Evolutionary conservation across 257 asterid genomes (phyloP).

Genomic region (Solanum pinnatisectum): DNA sequence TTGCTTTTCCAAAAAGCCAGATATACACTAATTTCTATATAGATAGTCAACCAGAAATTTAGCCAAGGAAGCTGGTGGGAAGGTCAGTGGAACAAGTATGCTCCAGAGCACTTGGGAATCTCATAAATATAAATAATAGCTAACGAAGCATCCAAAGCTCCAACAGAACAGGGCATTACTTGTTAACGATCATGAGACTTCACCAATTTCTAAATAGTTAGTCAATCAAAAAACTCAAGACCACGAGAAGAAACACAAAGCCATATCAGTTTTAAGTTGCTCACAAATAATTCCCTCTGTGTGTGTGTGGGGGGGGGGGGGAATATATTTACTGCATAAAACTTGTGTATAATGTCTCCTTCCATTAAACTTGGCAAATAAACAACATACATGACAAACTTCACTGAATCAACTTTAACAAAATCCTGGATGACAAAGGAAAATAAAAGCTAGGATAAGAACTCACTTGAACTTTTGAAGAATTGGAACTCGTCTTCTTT

Average conservation of each 20-base stretch:
- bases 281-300: background rate
- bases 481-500: conserved; percentile 60
- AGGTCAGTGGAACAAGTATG: background rate
- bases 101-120: background rate
- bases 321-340: background rate
- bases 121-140: background rate
- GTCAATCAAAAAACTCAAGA: background rate
- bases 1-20: background rate
- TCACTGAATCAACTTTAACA: background rate
- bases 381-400: background rate
- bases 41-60: background rate
- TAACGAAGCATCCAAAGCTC: background rate
- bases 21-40: background rate
- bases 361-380: background rate
- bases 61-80: background rate
- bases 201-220: background rate
- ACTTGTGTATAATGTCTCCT: background rate
- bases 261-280: background rate
- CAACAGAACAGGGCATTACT: background rate
- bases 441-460: background rate
- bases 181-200: background rate
- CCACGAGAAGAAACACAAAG: background rate
- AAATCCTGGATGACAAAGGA: background rate
- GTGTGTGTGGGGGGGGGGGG: too few relatives aligned
- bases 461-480: conserved; percentile 70